Base-by-base conservation (phyloP, 495 filamentous ascomycete species). In the Tuber melanosporum region DNA sequence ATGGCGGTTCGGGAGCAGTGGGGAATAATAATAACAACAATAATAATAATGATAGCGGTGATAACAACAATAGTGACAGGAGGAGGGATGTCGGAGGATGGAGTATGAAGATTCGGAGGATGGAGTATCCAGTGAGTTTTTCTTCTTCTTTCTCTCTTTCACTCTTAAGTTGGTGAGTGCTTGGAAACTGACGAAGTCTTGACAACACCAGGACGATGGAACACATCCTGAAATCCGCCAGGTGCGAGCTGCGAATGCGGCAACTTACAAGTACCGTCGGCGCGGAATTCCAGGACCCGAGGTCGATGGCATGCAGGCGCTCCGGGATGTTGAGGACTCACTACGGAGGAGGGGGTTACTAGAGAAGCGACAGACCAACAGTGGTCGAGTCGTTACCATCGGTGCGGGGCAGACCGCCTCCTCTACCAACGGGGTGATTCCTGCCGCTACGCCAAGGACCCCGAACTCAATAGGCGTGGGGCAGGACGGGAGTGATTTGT, bases 401-500 rank as follows among this genome's bases (percentile, higher is more conserved):
- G 78, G 72, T 44, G 45, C 8, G n/a, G 72, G 78, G n/a, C 76
- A 72, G 39, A 69, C 46, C 19, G 44, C 77, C 75, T 62, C 77
- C 71, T 57, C n/a, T 17, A 80, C 73, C 10, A 70, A 39, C 26
- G 49, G 66, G 17, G 71, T 70, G 74, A 79, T 80, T 73, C 77
- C 78, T 8, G 77, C 77, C 8, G 71, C 32, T 69, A 81, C 79
- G 47, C 80, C 79, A 8, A 74, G 70, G 47, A 81, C 80, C 14
- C 73, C 75, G 14, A 73, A 81, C 22, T 81, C 80, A 42, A 78
- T 81, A 75, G 80, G 79, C 42, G 77, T 81, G n/a, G 70, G 73
- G 26, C 80, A 81, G 70, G 80, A 81, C 41, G 80, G 80, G 71
- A 75, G 70, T 3, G 80, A 81, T 36, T 70, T 82, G 73, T 78